Base-by-base conservation (phyloP, 805 yeast genomes). In the Candida sakaeoensis region DNA sequence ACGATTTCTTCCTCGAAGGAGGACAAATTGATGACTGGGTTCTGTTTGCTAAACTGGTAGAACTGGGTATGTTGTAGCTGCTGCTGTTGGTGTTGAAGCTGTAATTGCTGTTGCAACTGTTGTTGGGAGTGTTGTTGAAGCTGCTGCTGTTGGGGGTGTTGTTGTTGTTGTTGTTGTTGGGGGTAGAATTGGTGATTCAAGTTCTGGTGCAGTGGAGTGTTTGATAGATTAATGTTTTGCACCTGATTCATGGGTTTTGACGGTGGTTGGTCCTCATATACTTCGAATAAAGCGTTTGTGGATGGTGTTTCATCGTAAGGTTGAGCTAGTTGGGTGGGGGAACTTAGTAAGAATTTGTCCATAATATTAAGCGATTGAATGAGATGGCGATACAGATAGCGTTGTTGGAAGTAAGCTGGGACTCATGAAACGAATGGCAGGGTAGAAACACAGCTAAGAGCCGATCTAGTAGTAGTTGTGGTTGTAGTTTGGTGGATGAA, bases 311-410 rank as follows among this genome's bases (percentile, higher is more conserved):
- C 34, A 7, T 58, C 58, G 35, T 58, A 57, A 16, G 59, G 60
- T 45, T 63, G 67, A 15, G 64, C 49, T 46, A 60, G 52, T 53
- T 57, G 68, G 21, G 66, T 54, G 19, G 70, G 71, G 27, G 68
- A 61, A 50, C 69, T 63, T 60, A 65, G 55, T 36, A 65, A 58
- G 47, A 50, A 65, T 48, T 63, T 62, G 35, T 65, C 71, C 71
- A 65, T 65, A 7, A 16, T 39, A n/a, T n/a, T n/a, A n/a, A n/a
- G n/a, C n/a, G 19, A 28, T 13, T 5, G 6, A 9, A 21, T 21
- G 24, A 21, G 9, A 7, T 21, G 24, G 9, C 9, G 24, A 21
- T 6, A 7, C 6, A 21, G 9, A 6, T n/a, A n/a, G n/a, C n/a
- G n/a, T n/a, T n/a, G n/a, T n/a, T n/a, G n/a, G n/a, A n/a, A n/a